Conservation (phyloP, 1,284 basidiomycete genomes). For the Melampsora americana region DNA sequence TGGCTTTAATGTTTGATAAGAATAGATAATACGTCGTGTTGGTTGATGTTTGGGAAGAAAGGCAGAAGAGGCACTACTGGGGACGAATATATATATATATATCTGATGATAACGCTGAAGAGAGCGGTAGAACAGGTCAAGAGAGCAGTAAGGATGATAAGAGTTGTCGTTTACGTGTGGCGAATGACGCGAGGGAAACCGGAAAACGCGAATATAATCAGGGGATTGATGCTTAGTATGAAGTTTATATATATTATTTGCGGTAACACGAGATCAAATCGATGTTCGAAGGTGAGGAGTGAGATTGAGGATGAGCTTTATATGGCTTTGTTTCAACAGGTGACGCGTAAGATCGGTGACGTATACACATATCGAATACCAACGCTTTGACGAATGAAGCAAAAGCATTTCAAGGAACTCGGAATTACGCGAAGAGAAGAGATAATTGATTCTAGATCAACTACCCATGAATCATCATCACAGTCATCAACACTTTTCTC, state of each 20-base stretch:
- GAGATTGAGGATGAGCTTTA: too few relatives aligned
- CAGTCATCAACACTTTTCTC: too few relatives aligned
- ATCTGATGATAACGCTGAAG: neutral
- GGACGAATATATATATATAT: neutral
- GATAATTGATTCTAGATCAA: too few relatives aligned
- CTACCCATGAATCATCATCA: too few relatives aligned
- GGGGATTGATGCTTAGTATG: neutral
- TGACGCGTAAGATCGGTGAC: too few relatives aligned
- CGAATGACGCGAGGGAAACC: neutral
- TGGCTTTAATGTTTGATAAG: constrained; percentile 30
- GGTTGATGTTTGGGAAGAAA: neutral
- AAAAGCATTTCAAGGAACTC: too few relatives aligned
- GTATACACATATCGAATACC: too few relatives aligned
- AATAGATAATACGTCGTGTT: constrained; percentile 41
- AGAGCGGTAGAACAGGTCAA: neutral
- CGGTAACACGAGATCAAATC: neutral
- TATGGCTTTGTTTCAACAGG: too few relatives aligned
- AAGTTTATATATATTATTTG: neutral
- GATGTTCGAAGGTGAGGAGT: neutral
- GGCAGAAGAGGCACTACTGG: neutral
- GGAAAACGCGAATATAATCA: neutral
- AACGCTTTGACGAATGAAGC: too few relatives aligned
- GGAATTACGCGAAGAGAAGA: too few relatives aligned
- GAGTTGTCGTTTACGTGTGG: neutral
- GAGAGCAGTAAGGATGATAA: neutral